Conservation (phyloP, 345 rosid genomes). For the Alliaria petiolata region DNA sequence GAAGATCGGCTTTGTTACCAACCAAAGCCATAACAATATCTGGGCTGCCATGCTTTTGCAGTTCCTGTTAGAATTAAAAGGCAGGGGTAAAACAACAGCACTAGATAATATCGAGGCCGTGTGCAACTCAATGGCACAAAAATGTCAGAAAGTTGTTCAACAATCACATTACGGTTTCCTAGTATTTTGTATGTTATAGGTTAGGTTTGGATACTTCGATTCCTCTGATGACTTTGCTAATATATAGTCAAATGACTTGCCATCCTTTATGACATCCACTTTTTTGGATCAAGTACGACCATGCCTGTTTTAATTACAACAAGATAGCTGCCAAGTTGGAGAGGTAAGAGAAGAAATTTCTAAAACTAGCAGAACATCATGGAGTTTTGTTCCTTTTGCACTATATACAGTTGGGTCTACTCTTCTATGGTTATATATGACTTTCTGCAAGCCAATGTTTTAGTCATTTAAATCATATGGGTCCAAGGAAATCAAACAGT, state of each 20-base stretch:
- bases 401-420: too few species aligned
- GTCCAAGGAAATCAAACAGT: neutral
- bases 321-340: neutral
- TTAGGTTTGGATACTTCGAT: neutral
- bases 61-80: conserved; percentile 52
- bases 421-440: neutral
- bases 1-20: conserved; percentile 97
- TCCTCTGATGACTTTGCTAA: neutral
- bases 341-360: neutral
- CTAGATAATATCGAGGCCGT: neutral
- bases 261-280: neutral
- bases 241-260: neutral
- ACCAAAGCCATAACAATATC: conserved; percentile 95
- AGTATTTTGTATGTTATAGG: neutral
- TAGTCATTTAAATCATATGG: neutral
- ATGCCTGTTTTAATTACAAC: neutral
- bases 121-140: neutral
- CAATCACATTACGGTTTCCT: neutral
- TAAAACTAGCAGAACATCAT: neutral
- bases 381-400: too few species aligned
- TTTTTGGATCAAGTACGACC: neutral
- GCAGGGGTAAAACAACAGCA: neutral
- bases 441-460: neutral
- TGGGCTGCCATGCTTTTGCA: conserved; percentile 96
- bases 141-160: neutral